Evolutionary conservation across 352 stramenopile species (phyloP).

Genomic region (Globisporangium iwayamae): DNA sequence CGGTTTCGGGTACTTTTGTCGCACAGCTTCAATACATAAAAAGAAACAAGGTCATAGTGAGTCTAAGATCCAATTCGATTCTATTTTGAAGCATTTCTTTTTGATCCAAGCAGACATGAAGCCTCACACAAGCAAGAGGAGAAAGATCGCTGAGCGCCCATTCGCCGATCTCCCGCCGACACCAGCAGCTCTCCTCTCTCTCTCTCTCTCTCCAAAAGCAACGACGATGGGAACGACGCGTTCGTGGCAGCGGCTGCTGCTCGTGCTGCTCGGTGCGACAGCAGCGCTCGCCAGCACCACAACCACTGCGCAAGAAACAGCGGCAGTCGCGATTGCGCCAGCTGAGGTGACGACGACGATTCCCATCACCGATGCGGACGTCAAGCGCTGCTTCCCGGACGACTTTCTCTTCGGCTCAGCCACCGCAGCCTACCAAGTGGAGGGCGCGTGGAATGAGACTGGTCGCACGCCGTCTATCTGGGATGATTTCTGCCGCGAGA

Average conservation of each 20-base stretch:
- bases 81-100: too few species aligned
- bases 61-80: too few species aligned
- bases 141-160: too few species aligned
- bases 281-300: not conserved
- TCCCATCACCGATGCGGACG: constrained; percentile 20
- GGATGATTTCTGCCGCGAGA: constrained; percentile 88
- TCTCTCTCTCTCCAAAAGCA: not conserved
- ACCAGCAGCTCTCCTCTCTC: not conserved
- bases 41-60: too few species aligned
- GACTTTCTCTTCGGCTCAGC: constrained; percentile 87
- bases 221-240: not conserved
- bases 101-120: too few species aligned
- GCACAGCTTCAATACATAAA: too few species aligned
- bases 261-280: not conserved
- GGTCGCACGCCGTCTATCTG: constrained; percentile 88
- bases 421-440: constrained; percentile 92
- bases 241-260: not conserved
- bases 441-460: constrained; percentile 84
- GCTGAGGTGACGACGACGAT: constrained; percentile 61
- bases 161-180: not conserved
- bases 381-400: constrained; percentile 52
- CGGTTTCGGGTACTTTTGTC: too few species aligned
- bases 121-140: too few species aligned
- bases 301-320: not conserved
- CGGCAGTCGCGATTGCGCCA: not conserved